Base-by-base conservation (phyloP, 108 stramenopile species). In the Pelagomonas calceolata region DNA sequence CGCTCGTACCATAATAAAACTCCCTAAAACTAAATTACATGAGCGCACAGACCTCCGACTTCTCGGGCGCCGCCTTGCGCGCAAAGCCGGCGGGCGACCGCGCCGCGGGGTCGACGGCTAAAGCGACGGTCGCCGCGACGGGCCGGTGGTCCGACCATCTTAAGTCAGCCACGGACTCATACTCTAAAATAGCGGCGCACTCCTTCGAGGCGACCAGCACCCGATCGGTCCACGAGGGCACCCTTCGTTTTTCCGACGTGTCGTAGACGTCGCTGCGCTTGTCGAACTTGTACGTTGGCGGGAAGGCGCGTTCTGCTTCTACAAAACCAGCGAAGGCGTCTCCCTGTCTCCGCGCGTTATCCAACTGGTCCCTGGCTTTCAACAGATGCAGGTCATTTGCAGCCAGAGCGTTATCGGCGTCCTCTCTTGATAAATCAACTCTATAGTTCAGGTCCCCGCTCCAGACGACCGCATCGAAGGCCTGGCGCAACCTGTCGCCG, bases 381-480 rank as follows among this genome's bases (percentile, higher is more conserved):
- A 77, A 43, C 36, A 4, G 3, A n/a, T 15, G 7, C 34, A 35
- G 64, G 32, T 68, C 32, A 21, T 39, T 36, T 21, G 16, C 31
- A 37, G 44, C 7, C 30, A 21, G 4, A 7, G 30, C n/a, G 15
- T 36, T 32, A n/a, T 30, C 68, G 21, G 72, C 76, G 39, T 32
- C 30, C 30, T 73, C 65, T n/a, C 67, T 37, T 29, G 77, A 69
- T 21, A 81, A 39, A 0, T 78, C 75, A 18, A 78, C 69, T 43
- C 80, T 68, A 37, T 78, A 81, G 32, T 81, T 81, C 31, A 81
- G 51, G 70, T 81, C 80, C 31, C 80, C 80, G 31, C 75, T 36
- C 51, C 78, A 78, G 29, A 72, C 70, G 33, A 72, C 36, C 33
- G 35, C 71, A 34, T 81, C 80, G 37, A 72, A 73, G 39, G n/a